Base-by-base conservation (phyloP, 2,329 filamentous ascomycete species). In the Blastomyces emzantsi region DNA sequence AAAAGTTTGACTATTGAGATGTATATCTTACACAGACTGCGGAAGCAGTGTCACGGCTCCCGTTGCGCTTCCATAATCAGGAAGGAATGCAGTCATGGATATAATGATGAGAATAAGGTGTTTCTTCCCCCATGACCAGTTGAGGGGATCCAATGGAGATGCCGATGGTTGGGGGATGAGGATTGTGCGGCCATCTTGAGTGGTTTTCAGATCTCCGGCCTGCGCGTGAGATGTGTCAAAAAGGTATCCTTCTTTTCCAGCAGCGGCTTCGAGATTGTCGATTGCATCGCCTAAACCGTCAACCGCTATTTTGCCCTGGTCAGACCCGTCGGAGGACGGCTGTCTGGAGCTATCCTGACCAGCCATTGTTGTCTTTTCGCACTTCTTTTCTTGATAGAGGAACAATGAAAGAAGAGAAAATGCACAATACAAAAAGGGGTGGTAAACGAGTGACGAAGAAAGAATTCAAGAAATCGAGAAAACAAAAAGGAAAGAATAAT, bases 61-160 rank as follows among this genome's bases (percentile, higher is more conserved):
- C 0, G 74, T 76, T 1, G 73, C 76, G 64, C 72, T 74, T n/a
- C 74, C 75, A 72, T 76, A 79, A 65, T 80, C 78, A 0, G 77
- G 73, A 2, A 79, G 66, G 58, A 79, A 75, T 0, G 77, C 72
- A 2, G 71, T 71, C 28, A 70, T 70, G 0, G 74, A 74, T 22
- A 80, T 73, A 43, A 78, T 71, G 59, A 76, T 69, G 8, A 80
- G 69, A 33, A 76, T 72, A 25, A 72, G 8, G 58, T 73, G 69
- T 63, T 76, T 78, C 61, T 68, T 74, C 52, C 67, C 64, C 9
- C 65, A 63, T 3, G 69, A 71, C 74, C 72, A 78, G 62, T 75
- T 78, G 39, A 75, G 70, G 13, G 72, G 74, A 64, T 79, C 77
- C 55, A 74, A 66, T 1, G 75, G 72, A 22, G 74, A 72, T 52